Conservation (phyloP, 2,329 filamentous ascomycete species). For the Fusarium poae region DNA sequence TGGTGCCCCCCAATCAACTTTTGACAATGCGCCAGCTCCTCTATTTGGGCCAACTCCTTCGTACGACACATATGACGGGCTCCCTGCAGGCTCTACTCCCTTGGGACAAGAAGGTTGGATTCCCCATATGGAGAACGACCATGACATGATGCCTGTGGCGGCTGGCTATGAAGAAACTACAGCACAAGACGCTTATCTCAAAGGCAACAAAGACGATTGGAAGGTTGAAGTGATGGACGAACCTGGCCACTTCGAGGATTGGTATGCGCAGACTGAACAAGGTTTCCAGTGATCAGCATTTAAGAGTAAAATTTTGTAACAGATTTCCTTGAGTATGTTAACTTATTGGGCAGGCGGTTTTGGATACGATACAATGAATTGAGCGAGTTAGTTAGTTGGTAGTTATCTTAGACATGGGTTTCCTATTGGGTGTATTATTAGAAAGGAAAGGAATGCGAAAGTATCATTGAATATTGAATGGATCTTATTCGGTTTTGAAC, state of each 20-base stretch:
- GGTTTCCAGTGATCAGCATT: slow-evolving; percentile 27
- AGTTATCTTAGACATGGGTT: slow-evolving; percentile 32
- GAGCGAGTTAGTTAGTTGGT: slow-evolving; percentile 13
- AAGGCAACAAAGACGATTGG: slow-evolving; percentile 54
- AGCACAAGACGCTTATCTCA: slow-evolving; percentile 51
- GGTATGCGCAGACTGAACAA: slow-evolving; percentile 51
- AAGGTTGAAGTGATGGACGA: slow-evolving; percentile 53
- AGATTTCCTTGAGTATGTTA: slow-evolving; percentile 24
- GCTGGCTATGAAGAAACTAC: slow-evolving; percentile 25
- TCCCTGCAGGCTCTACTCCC: slow-evolving; percentile 18
- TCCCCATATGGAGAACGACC: slow-evolving; percentile 14
- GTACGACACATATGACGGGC: slow-evolving; percentile 29
- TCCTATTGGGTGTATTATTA: slow-evolving; percentile 12
- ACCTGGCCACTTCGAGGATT: slow-evolving; percentile 50
- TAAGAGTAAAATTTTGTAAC: slow-evolving; percentile 4
- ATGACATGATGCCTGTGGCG: slow-evolving; percentile 26
- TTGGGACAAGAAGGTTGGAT: slow-evolving; percentile 36
- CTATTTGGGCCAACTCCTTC: slow-evolving; percentile 18
- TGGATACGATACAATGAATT: slow-evolving; percentile 20
- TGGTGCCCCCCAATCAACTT: slow-evolving; percentile 12
- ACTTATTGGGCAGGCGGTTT: slow-evolving; percentile 11
- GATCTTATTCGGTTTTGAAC: neutral
- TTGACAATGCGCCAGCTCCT: slow-evolving; percentile 13
- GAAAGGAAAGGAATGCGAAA: slow-evolving; percentile 2
- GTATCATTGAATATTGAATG: neutral